Conservation (phyloP, 2,329 filamentous ascomycete genomes). For the Xylaria sp. region DNA sequence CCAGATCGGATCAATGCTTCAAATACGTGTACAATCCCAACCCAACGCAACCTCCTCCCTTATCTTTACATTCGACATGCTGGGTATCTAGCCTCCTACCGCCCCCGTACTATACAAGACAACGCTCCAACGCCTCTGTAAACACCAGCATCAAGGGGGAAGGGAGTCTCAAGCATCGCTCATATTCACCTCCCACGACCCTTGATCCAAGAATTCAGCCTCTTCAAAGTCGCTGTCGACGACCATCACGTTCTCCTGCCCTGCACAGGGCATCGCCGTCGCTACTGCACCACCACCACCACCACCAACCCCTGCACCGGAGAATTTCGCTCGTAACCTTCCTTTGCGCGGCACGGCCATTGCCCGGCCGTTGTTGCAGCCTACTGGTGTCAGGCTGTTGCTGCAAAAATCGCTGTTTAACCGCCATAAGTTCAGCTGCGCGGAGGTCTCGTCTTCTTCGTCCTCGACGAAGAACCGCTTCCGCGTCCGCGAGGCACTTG, state of each 20-base stretch:
- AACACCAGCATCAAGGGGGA: neutral
- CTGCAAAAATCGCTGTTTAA: conserved; percentile 48
- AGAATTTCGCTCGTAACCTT: conserved; percentile 39
- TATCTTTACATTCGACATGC: neutral
- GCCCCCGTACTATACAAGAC: neutral
- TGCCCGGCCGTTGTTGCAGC: conserved; percentile 55
- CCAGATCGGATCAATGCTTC: neutral
- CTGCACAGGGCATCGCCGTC: conserved; percentile 43
- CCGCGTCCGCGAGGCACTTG: conserved; percentile 48
- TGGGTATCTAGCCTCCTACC: conserved; percentile 13
- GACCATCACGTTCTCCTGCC: conserved; percentile 60
- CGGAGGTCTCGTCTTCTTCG: conserved; percentile 51
- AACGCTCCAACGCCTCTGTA: neutral
- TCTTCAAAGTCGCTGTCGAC: conserved; percentile 72
- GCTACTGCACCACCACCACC: conserved; percentile 19
- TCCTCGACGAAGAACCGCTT: conserved; percentile 63
- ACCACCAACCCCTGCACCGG: conserved; percentile 1
- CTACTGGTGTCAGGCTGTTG: conserved; percentile 51
- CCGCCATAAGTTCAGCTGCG: conserved; percentile 41
- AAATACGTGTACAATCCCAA: conserved; percentile 13
- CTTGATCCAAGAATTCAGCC: conserved; percentile 70
- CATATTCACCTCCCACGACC: conserved; percentile 56
- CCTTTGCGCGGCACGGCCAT: conserved; percentile 60
- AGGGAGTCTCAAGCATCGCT: conserved; percentile 44
- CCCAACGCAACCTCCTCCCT: conserved; percentile 8